Evolutionary conservation across 1,284 basidiomycete species (phyloP).

Genomic region (Leccinum fallax): DNA sequence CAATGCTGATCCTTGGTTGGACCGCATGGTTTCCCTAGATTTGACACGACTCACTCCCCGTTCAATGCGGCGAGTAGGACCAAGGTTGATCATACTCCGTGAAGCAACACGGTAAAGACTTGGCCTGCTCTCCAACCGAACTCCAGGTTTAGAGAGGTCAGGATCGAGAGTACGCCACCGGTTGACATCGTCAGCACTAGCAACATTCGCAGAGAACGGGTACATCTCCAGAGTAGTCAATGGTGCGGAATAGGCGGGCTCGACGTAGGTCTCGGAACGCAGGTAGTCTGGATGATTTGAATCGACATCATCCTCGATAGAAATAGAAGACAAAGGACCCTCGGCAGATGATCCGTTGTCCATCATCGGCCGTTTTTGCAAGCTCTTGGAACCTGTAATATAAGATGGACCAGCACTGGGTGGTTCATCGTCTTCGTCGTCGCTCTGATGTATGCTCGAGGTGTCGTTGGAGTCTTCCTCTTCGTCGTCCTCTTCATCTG

Average conservation of each 20-base stretch:
- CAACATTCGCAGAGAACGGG: slow-evolving; percentile 21
- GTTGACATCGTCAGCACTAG: slow-evolving; percentile 3
- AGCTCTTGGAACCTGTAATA: slow-evolving; percentile 11
- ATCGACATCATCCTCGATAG: slow-evolving; percentile 5
- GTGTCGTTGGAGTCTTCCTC: slow-evolving; percentile 30
- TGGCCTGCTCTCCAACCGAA: slow-evolving; percentile 26
- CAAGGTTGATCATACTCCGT: slow-evolving; percentile 46
- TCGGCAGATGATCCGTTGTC: slow-evolving; percentile 7
- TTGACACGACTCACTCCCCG: slow-evolving; percentile 9
- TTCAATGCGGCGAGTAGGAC: slow-evolving; percentile 27
- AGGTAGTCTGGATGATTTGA: slow-evolving; percentile 32
- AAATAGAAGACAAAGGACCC: slow-evolving; percentile 7
- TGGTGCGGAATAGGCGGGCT: slow-evolving; percentile 9
- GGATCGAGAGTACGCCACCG: slow-evolving; percentile 1
- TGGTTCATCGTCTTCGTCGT: slow-evolving; percentile 34
- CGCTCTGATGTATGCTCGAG: slow-evolving; percentile 37
- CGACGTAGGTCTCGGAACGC: slow-evolving; percentile 26
- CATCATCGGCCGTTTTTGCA: slow-evolving; percentile 19
- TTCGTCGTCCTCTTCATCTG: slow-evolving; percentile 41
- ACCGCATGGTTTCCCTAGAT: slow-evolving; percentile 17
- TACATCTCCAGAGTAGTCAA: slow-evolving; percentile 11
- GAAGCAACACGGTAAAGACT: slow-evolving; percentile 45
- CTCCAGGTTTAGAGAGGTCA: slow-evolving; percentile 8
- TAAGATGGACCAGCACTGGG: slow-evolving; percentile 26
- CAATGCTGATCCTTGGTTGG: slow-evolving; percentile 15